Evolutionary conservation across 164 flowering plant species (phyloP).

Genomic region (Aristolochia contorta): DNA sequence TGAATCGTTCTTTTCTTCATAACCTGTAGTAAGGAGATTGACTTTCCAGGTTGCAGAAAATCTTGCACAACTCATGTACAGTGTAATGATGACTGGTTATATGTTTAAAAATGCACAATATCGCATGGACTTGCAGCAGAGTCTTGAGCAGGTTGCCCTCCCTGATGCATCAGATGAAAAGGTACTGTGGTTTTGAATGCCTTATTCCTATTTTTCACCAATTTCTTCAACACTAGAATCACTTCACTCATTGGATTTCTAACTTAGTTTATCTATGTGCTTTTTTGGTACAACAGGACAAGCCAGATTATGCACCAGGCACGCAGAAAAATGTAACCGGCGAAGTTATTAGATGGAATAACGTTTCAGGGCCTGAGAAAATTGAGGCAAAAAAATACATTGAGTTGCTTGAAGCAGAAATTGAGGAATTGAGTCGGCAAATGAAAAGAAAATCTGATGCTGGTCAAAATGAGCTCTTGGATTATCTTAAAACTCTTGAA

Average conservation of each 20-base stretch:
- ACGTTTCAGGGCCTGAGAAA: conserved; percentile 81
- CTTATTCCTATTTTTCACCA: too few relatives aligned
- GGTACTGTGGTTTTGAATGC: conserved; percentile 14
- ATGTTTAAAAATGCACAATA: conserved; percentile 95
- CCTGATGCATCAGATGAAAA: conserved; percentile 56
- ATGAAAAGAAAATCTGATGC: conserved; percentile 58
- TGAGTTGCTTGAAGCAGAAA: conserved; percentile 90
- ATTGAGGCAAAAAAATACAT: conserved; percentile 89
- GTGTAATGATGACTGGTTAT: conserved; percentile 97
- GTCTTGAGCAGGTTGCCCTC: conserved; percentile 91
- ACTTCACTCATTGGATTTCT: neutral
- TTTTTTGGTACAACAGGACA: conserved; percentile 38
- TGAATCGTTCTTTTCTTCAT: too few relatives aligned
- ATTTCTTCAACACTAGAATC: too few relatives aligned
- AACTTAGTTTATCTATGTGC: neutral
- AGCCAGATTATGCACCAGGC: conserved; percentile 84
- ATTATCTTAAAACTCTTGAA: conserved; percentile 83
- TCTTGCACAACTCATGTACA: conserved; percentile 98
- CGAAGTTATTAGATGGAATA: conserved; percentile 94
- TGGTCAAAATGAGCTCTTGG: conserved; percentile 83
- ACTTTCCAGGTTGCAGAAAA: conserved; percentile 87
- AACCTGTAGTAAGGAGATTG: too few relatives aligned
- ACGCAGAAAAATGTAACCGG: conserved; percentile 94
- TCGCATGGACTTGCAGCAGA: conserved; percentile 83
- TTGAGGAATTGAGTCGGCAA: conserved; percentile 83